Evolutionary conservation across 208 protist species (phyloP), one percentile per base, ranked within the genome.

Genomic region (Crithidia expoeki): DNA sequence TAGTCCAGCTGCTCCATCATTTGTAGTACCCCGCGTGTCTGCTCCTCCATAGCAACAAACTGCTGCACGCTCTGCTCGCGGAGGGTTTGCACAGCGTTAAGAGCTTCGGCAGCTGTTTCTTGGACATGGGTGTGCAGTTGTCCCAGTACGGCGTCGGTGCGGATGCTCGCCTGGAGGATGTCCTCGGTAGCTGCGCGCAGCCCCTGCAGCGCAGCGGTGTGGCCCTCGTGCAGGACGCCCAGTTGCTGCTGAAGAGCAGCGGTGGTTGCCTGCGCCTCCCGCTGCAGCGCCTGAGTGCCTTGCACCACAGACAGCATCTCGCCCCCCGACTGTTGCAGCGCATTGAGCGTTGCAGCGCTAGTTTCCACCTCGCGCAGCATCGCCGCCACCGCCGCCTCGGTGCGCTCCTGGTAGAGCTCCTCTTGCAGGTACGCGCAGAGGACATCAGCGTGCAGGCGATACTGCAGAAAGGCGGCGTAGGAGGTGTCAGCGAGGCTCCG

Each of bases 331-430:
- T 46, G 44, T 34, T 71, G 80, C 40, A 95, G 59, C 6, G 47
- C 62, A 34, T 33, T 30, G 16, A 95, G 73, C 2, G 77, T 53
- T 32, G 70, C 57, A 14, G 81, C 72, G 32, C 82, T 81, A 25
- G 57, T 65, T 30, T 68, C 58, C 40, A 86, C 59, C 56, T 84
- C 62, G 17, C 52, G 53, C 19, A 80, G 74, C 58, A 96, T 81
- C n/a, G 78, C 75, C 30, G 79, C 78, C 19, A 96, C 81, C 4
- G 83, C 84, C 6, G 68, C 68, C 66, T 93, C 89, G 9, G 92
- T 96, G 64, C 89, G 89, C 73, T 96, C 76, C 59, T 96, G 92
- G 72, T 93, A 96, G 9, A 90, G 57, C 63, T 94, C 89, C 63
- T 94, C 89, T 60, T 94, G 82, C 49, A 94, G 75, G 67, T 93